Evolutionary conservation across 768 basidiomycete species (phyloP).

Genomic region (Amanita exitialis): DNA sequence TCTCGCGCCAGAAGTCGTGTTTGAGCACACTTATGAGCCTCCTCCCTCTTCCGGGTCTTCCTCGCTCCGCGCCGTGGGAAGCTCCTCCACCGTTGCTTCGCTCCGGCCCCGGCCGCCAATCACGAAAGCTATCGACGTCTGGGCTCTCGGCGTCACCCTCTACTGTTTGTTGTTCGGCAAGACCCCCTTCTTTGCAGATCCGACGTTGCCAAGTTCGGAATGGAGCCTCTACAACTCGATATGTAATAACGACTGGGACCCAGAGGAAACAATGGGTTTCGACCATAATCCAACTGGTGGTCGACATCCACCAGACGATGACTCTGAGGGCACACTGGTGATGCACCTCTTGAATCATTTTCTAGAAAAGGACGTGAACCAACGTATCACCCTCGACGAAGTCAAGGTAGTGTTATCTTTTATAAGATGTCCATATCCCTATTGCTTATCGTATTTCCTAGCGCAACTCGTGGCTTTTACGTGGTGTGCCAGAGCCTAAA

Average conservation of each 20-base stretch:
- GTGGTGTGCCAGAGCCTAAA: constrained; percentile 53
- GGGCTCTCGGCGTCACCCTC: constrained; percentile 94
- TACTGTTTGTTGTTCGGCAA: constrained; percentile 89
- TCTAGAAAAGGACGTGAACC: constrained; percentile 69
- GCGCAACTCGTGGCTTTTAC: constrained; percentile 57
- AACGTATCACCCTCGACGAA: constrained; percentile 68
- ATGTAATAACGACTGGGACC: constrained; percentile 63
- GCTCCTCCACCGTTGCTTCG: constrained; percentile 18
- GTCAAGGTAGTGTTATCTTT: constrained; percentile 55
- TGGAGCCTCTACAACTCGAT: constrained; percentile 76
- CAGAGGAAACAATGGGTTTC: constrained; percentile 60
- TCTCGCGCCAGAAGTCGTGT: constrained; percentile 91
- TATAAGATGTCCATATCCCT: constrained; percentile 6
- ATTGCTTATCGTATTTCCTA: constrained; percentile 16
- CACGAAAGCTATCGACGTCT: constrained; percentile 92
- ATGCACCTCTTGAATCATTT: constrained; percentile 65
- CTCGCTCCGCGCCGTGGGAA: constrained; percentile 11
- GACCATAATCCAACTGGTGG: constrained; percentile 60
- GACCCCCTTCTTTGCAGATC: constrained; percentile 53
- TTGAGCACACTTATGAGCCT: constrained; percentile 38
- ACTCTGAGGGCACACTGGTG: constrained; percentile 49
- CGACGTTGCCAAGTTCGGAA: constrained; percentile 31
- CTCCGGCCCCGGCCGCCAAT: constrained; percentile 41
- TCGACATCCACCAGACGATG: constrained; percentile 32
- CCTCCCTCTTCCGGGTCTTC: constrained; percentile 8